Conservation (phyloP, 306 rosid genomes). For the Datisca glomerata region DNA sequence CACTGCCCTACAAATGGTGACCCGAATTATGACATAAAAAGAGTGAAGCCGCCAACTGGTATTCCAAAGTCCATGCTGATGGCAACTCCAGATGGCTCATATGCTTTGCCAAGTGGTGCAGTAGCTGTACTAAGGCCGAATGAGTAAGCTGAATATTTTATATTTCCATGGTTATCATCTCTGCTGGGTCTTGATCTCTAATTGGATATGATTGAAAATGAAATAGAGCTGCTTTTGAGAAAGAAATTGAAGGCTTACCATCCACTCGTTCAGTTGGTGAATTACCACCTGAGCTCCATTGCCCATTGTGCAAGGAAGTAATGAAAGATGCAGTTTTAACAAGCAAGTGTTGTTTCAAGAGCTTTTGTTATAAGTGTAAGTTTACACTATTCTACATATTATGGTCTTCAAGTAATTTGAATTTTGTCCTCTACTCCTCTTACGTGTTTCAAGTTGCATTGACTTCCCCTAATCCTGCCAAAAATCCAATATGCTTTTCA, state of each 20-base stretch:
- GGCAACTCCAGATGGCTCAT: slow-evolving; percentile 93
- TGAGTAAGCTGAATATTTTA: slow-evolving; percentile 41
- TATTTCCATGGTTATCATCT: too few species aligned
- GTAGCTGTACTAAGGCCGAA: slow-evolving; percentile 98
- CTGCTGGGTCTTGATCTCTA: too few species aligned
- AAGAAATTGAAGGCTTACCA: slow-evolving; percentile 90
- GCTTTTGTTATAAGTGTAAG: slow-evolving; percentile 95
- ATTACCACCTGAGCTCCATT: slow-evolving; percentile 87
- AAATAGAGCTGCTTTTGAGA: slow-evolving; percentile 95
- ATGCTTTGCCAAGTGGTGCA: slow-evolving; percentile 93
- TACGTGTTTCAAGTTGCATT: too few species aligned
- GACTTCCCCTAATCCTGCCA: slow-evolving; percentile 7
- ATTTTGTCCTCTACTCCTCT: too few species aligned
- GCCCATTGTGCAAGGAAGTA: slow-evolving; percentile 90
- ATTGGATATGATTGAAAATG: slow-evolving; percentile 13
- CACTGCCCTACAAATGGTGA: slow-evolving; percentile 99
- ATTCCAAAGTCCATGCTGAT: slow-evolving; percentile 99
- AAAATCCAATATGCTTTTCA: too few species aligned
- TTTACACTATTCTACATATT: too few species aligned
- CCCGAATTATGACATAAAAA: slow-evolving; percentile 79
- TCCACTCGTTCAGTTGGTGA: slow-evolving; percentile 94
- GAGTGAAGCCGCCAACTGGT: slow-evolving; percentile 96
- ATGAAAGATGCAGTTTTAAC: slow-evolving; percentile 99
- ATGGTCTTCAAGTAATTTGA: too few species aligned
- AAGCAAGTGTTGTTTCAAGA: slow-evolving; percentile 95